These are phyloP conservation scores for Pseudogymnoascus sp. DNA, from an alignment of 2,329 filamentous ascomycete genomes.

Conservation along the genomic window DNA sequence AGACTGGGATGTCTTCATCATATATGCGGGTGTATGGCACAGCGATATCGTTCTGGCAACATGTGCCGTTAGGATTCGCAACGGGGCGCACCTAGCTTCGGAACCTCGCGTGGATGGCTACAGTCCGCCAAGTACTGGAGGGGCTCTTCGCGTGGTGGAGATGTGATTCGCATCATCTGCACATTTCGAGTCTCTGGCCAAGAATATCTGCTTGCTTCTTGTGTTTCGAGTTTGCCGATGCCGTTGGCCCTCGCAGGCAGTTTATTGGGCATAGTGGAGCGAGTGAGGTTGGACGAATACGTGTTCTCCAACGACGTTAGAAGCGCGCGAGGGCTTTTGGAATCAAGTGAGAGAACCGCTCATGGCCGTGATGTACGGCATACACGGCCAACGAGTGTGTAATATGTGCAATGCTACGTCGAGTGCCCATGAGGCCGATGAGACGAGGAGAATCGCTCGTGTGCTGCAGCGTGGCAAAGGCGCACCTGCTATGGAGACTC, in stretches of 20 bases:
- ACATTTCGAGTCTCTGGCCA: not conserved
- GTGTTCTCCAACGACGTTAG: not conserved
- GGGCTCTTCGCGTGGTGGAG: not conserved
- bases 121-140: not conserved
- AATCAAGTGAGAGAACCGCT: not conserved
- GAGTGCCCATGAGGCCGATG: not conserved
- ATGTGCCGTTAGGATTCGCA: not conserved
- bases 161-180: not conserved
- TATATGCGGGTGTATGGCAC: not conserved
- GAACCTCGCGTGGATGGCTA: not conserved
- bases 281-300: not conserved
- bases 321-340: not conserved
- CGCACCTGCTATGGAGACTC: not conserved
- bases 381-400: not conserved
- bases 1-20: not conserved
- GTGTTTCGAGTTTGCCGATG: slow-evolving; percentile 4
- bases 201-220: not conserved
- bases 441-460: slow-evolving; percentile 1
- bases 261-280: not conserved
- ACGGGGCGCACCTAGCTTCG: not conserved
- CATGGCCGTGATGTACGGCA: not conserved
- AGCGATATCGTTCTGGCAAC: not conserved
- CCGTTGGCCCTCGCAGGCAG: not conserved
- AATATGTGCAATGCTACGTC: not conserved
- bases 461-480: not conserved